Evolutionary conservation across 768 basidiomycete genomes (phyloP).

Genomic region (Mycena rebaudengoi): DNA sequence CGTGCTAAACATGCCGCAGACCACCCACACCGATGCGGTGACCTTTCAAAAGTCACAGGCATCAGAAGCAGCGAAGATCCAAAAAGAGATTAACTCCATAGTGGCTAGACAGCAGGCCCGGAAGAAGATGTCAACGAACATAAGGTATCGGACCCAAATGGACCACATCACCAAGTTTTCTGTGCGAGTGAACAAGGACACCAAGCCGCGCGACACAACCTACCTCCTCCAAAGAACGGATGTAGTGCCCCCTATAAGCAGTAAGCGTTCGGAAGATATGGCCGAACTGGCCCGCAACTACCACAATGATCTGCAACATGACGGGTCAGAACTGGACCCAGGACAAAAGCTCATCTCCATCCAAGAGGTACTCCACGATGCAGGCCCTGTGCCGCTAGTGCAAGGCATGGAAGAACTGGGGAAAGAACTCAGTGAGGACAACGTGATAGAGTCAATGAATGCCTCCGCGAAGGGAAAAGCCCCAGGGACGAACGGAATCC

Average conservation of each 20-base stretch:
- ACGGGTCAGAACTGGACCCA: neutral
- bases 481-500: neutral
- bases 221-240: neutral
- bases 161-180: conserved; percentile 13
- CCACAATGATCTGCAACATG: neutral
- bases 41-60: too few relatives aligned
- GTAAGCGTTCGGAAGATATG: neutral
- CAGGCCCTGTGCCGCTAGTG: too few relatives aligned
- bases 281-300: conserved; percentile 2
- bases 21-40: too few relatives aligned
- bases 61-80: neutral
- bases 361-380: neutral
- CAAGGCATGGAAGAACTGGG: neutral
- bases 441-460: neutral
- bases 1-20: too few relatives aligned
- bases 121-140: neutral
- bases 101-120: neutral
- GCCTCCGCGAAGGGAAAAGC: neutral
- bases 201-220: neutral
- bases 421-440: neutral
- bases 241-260: neutral
- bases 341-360: neutral
- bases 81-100: neutral
- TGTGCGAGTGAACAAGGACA: neutral
- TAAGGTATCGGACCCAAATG: neutral